A percentile compares a stretch with the other conserved stretches of the same genome.
Evolutionary conservation across 2,329 filamentous ascomycete species (phyloP).

Genomic region (Amylocarpus encephaloides): DNA sequence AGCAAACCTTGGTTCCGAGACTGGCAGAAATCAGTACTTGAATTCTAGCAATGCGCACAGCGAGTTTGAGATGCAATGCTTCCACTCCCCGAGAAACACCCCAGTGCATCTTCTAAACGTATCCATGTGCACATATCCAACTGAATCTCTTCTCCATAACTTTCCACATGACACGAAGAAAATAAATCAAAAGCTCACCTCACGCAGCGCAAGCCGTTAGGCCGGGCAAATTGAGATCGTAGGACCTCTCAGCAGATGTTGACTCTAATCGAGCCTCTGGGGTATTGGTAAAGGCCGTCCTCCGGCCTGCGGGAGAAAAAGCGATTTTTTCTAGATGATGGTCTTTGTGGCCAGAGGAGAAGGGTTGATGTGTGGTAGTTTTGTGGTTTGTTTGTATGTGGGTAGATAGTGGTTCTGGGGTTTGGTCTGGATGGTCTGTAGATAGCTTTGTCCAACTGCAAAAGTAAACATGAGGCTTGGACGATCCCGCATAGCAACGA

Average conservation of each 20-base stretch:
- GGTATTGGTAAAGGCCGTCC: slow-evolving; percentile 20
- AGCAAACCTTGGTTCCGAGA: slow-evolving; percentile 46
- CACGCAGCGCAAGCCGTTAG: slow-evolving; percentile 79
- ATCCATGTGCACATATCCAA: background rate
- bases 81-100: no score
- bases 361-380: background rate
- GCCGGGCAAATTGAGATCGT: slow-evolving; percentile 55
- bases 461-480: background rate
- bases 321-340: slow-evolving; percentile 5
- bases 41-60: background rate
- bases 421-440: background rate
- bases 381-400: slow-evolving; percentile 3
- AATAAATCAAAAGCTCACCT: slow-evolving; percentile 45
- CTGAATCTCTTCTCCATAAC: background rate
- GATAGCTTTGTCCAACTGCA: no score
- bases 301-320: slow-evolving; percentile 20
- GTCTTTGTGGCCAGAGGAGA: slow-evolving; percentile 21
- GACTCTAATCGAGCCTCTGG: slow-evolving; percentile 34
- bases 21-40: slow-evolving; percentile 33
- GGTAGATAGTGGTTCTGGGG: background rate
- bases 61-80: no score
- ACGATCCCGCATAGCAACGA: no score
- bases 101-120: no score
- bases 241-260: slow-evolving; percentile 43
- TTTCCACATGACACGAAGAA: background rate